These are phyloP conservation scores for Fusarium oligoseptatum DNA, from an alignment of 2,329 filamentous ascomycete species.

Conservation along the genomic window DNA sequence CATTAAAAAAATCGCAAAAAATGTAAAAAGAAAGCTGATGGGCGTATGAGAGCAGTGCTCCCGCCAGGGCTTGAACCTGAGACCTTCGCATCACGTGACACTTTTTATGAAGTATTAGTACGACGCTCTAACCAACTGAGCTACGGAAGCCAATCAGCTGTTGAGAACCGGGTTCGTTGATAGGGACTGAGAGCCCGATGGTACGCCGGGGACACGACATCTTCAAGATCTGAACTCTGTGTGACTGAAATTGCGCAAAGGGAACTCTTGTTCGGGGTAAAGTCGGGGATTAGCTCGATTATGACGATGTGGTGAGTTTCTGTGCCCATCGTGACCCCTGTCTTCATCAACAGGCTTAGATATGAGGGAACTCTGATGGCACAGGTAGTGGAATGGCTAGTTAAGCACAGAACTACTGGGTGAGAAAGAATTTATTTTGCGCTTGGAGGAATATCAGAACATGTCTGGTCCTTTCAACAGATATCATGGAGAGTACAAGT, in stretches of 20 bases:
- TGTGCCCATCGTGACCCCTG: background rate
- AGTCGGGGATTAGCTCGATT: background rate
- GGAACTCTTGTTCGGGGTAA: background rate
- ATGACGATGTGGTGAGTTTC: background rate
- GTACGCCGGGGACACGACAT: background rate
- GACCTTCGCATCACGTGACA: background rate
- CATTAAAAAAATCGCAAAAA: background rate
- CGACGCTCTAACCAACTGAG: conserved; percentile 1
- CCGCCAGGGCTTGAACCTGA: background rate
- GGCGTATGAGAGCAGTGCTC: background rate
- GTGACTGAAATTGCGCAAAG: background rate
- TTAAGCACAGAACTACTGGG: background rate
- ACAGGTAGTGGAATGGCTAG: no score
- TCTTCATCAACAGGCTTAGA: background rate
- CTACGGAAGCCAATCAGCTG: background rate
- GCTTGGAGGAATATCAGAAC: background rate
- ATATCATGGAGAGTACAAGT: background rate
- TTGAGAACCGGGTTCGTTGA: background rate
- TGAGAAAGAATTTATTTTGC: background rate
- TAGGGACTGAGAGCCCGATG: background rate
- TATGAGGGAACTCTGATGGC: no score
- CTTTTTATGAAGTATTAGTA: background rate
- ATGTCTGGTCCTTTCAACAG: background rate
- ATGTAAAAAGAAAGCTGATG: background rate
- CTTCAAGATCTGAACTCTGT: background rate